These are phyloP conservation scores for Botrytis paeoniae DNA, from an alignment of 2,329 filamentous ascomycete genomes.

Conservation along the genomic window DNA sequence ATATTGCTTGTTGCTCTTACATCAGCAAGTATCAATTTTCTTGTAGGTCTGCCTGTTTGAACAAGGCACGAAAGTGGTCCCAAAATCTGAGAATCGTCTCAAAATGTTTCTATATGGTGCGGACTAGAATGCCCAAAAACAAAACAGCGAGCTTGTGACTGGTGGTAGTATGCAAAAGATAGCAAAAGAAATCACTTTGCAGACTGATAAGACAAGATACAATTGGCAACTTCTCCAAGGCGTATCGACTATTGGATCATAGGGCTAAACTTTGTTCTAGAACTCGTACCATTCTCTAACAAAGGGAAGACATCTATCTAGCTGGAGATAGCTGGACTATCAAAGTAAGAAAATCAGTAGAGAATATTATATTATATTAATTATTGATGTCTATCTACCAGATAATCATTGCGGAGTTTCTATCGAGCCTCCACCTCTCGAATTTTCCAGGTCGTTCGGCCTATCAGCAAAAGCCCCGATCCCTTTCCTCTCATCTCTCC, in stretches of 20 bases:
- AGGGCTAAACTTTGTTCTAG: no score
- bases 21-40: not conserved
- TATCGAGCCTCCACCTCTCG: not conserved
- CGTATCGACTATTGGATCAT: no score
- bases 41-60: not conserved
- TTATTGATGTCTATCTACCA: not conserved
- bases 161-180: not conserved
- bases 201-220: not conserved
- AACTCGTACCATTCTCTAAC: not conserved
- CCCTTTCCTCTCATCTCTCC: conserved; percentile 17
- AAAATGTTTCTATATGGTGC: no score
- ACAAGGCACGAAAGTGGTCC: not conserved
- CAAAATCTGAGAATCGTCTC: not conserved
- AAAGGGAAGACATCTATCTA: not conserved
- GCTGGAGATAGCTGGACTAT: not conserved
- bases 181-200: not conserved
- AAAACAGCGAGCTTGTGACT: not conserved
- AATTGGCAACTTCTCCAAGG: not conserved
- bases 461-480: not conserved
- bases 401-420: not conserved
- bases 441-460: not conserved
- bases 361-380: not conserved
- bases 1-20: not conserved
- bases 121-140: not conserved
- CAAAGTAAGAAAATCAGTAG: fast-evolving